A percentile compares a stretch with the other conserved stretches of the same genome.
These are phyloP conservation scores for Gracilaria vermiculophylla DNA, from an alignment of 23 red algal genomes.

Conservation along the genomic window DNA sequence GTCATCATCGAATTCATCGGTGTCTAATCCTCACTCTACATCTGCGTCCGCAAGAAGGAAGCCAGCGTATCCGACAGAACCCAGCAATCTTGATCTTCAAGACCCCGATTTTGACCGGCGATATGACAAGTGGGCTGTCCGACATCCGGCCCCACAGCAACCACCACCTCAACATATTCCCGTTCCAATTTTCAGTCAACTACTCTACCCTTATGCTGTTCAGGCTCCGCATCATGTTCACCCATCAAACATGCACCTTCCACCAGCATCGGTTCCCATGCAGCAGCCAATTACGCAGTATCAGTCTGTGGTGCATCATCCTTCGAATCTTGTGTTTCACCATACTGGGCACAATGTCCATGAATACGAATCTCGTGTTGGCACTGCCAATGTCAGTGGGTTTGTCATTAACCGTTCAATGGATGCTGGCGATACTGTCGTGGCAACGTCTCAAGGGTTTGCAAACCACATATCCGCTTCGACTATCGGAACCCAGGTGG, in stretches of 20 bases:
- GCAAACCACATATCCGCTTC: not conserved
- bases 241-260: slow-evolving; percentile 15
- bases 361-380: slow-evolving; percentile 1
- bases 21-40: not conserved
- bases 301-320: slow-evolving; percentile 28
- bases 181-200: slow-evolving; percentile 51
- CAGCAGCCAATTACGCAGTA: not conserved
- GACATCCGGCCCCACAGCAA: not conserved
- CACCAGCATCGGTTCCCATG: not conserved
- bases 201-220: slow-evolving; percentile 46
- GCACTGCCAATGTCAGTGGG: not conserved
- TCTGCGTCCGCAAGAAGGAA: not conserved
- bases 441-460: not conserved
- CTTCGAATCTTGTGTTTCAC: slow-evolving; percentile 44
- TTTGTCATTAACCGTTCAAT: not conserved
- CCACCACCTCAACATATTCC: slow-evolving; percentile 15
- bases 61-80: not conserved
- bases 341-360: slow-evolving; percentile 5
- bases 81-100: slow-evolving; percentile 15
- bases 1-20: not conserved
- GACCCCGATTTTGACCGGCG: slow-evolving; percentile 70
- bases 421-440: not conserved
- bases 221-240: slow-evolving; percentile 9
- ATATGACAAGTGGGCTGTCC: slow-evolving; percentile 58
- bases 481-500: not conserved